Conservation (phyloP, 352 stramenopile species). For the Phytophthora chlamydospora region DNA sequence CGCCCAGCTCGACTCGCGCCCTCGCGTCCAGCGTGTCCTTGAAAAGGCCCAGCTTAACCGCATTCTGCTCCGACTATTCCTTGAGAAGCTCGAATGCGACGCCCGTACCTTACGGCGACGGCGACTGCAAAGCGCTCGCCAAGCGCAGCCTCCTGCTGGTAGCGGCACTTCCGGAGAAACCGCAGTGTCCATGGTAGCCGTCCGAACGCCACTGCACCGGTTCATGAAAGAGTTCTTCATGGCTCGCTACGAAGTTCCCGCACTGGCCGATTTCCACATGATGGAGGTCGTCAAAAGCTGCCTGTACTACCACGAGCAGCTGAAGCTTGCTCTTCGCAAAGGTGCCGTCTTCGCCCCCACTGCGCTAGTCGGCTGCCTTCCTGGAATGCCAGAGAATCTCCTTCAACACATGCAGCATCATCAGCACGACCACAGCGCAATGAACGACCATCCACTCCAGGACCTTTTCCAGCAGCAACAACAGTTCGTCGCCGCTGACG, state of each 20-base stretch:
- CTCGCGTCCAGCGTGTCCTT: conserved; percentile 60
- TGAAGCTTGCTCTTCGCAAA: conserved; percentile 21
- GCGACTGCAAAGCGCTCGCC: conserved; percentile 24
- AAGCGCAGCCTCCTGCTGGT: background rate
- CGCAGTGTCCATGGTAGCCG: conserved; percentile 3
- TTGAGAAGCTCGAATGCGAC: conserved; percentile 70
- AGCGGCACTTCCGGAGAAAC: background rate
- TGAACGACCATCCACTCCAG: conserved; percentile 10
- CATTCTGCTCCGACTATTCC: conserved; percentile 47
- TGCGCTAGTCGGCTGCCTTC: conserved; percentile 18
- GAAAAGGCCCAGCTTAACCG: conserved; percentile 51
- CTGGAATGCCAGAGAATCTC: conserved; percentile 24
- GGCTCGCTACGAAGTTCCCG: conserved; percentile 53
- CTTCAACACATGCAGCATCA: conserved; percentile 19
- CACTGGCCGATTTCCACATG: conserved; percentile 71
- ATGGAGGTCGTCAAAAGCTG: conserved; percentile 74
- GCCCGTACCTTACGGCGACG: conserved; percentile 26
- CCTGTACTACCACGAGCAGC: conserved; percentile 59
- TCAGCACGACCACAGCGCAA: conserved; percentile 10
- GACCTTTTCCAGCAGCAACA: conserved; percentile 18
- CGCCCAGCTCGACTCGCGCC: conserved; percentile 51
- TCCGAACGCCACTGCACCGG: conserved; percentile 39
- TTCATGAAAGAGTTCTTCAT: conserved; percentile 73
- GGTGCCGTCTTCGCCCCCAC: conserved; percentile 15
- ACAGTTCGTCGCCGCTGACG: conserved; percentile 38